These are phyloP conservation scores for Artomyces pyxidatus DNA, from an alignment of 768 basidiomycete species.

Conservation along the genomic window DNA sequence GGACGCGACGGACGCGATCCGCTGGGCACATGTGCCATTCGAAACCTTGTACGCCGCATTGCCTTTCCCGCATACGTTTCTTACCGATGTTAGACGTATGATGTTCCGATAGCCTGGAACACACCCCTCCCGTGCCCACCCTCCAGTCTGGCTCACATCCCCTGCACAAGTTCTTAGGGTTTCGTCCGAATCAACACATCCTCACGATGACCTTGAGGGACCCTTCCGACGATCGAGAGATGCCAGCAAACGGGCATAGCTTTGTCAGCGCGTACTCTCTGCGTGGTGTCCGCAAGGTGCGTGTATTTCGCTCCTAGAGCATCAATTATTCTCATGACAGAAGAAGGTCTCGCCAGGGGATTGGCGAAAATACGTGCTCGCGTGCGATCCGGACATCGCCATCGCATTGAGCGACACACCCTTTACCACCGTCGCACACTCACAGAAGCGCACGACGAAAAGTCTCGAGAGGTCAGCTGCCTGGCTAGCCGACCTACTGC, in stretches of 20 bases:
- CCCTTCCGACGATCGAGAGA: slow-evolving; percentile 52
- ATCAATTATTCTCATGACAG: too few species aligned
- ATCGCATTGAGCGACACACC: slow-evolving; percentile 67
- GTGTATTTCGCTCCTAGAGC: too few species aligned
- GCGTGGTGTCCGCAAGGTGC: slow-evolving; percentile 67
- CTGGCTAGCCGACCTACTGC: slow-evolving; percentile 56
- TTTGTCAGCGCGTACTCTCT: slow-evolving; percentile 50
- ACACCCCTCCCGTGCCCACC: slow-evolving; percentile 57
- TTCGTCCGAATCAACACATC: slow-evolving; percentile 37
- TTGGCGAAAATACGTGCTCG: slow-evolving; percentile 46
- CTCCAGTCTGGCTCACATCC: slow-evolving; percentile 43
- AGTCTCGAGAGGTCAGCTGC: slow-evolving; percentile 59
- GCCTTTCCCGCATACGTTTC: background rate
- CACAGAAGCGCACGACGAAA: slow-evolving; percentile 73
- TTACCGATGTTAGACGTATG: background rate
- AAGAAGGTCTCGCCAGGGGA: slow-evolving; percentile 44
- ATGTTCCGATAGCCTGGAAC: slow-evolving; percentile 46
- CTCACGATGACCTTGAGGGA: slow-evolving; percentile 57
- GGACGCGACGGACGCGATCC: slow-evolving; percentile 36
- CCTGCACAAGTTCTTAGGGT: slow-evolving; percentile 62
- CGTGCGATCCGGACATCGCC: slow-evolving; percentile 60
- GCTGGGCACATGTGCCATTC: slow-evolving; percentile 65
- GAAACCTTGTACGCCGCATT: slow-evolving; percentile 63
- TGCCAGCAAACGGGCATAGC: slow-evolving; percentile 64
- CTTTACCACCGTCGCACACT: slow-evolving; percentile 53